phyloP scores from a whole-genome alignment of 2,329 filamentous ascomycete species.

The Botryosphaeria agaves region DNA sequence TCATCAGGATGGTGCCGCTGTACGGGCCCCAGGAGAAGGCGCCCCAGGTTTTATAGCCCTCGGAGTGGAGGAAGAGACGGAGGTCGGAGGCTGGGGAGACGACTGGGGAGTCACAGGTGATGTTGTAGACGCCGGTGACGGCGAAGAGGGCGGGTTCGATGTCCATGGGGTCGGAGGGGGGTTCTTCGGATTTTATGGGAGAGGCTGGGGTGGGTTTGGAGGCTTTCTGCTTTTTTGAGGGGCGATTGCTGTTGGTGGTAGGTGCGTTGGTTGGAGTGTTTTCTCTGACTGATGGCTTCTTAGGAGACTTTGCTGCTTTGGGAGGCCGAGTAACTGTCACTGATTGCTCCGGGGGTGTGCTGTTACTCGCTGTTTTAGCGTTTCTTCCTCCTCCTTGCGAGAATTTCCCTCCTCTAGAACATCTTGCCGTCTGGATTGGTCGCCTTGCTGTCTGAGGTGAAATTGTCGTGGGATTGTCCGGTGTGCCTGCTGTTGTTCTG shows the following conservation, averaged over 20 bases:
- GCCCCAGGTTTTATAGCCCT: slow-evolving; percentile 26
- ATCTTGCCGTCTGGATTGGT: no score
- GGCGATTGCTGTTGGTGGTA: not conserved
- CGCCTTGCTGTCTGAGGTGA: not conserved
- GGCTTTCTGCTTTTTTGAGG: not conserved
- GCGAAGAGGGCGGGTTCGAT: slow-evolving; percentile 2
- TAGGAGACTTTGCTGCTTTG: not conserved
- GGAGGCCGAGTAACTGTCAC: not conserved
- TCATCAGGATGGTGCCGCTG: slow-evolving; percentile 25
- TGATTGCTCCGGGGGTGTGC: no score
- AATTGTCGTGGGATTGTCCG: slow-evolving; percentile 2
- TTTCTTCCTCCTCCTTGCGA: no score
- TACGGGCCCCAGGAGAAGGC: slow-evolving; percentile 26
- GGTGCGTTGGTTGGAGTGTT: not conserved
- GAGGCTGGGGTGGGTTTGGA: no score
- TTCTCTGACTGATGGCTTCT: not conserved
- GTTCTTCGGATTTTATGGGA: not conserved
- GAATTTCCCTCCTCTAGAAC: no score
- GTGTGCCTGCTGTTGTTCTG: slow-evolving; percentile 7
- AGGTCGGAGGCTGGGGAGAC: slow-evolving; percentile 10
- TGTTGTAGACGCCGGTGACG: slow-evolving; percentile 28
- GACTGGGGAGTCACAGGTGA: slow-evolving; percentile 13
- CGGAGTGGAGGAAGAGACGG: slow-evolving; percentile 18
- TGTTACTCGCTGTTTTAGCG: no score
- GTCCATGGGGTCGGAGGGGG: not conserved